Evolutionary conservation across 139 green algal genomes (phyloP), one percentile per base, ranked within the genome.

Genomic region (Ettlia oleoabundans): DNA sequence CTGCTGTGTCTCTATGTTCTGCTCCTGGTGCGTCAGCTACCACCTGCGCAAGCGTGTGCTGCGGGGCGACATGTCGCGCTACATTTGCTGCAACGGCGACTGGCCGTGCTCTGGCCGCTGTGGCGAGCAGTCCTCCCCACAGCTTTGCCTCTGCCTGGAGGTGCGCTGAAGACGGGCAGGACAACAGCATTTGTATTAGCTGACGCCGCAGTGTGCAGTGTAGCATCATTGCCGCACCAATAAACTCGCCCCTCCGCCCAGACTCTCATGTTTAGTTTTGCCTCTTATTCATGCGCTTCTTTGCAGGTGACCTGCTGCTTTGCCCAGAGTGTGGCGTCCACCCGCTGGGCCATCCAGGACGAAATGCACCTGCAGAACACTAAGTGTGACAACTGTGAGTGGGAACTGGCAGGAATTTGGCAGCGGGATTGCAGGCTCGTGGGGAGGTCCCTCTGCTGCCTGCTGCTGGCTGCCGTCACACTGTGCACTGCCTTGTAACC

Each of bases 331-430:
- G 85, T 91, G 51, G 89, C 89, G 9, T 89, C 81, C 26, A 93
- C 90, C 9, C 86, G 94, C 70, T 97, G 88, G 88, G 92, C 93
- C 84, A 92, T 97, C 55, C 93, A 96, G 83, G 94, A 97, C 64
- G 93, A 97, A 82, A 85, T 91, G 86, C 84, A 86, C 53, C 88
- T 94, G 62, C 69, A 81, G 55, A 93, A 93, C 82, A 94, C 89
- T 0, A 64, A 89, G 73, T 97, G 94, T 79, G 94, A 97, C 88
- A 97, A 97, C 88, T 97, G 94, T 65, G 55, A 65, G 55, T n/a
- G 30, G 9, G 18, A 58, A 24, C 13, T 10, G 13, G 47, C 47
- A 24, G 47, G 13, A 58, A 58, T 24, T 58, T 58, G 10, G 13
- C 47, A 15, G 15, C 15, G 47, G 22, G 28, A 32, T 32, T 67